Evolutionary conservation across 2,329 filamentous ascomycete species (phyloP).

Genomic region (Diaporthe sp.): DNA sequence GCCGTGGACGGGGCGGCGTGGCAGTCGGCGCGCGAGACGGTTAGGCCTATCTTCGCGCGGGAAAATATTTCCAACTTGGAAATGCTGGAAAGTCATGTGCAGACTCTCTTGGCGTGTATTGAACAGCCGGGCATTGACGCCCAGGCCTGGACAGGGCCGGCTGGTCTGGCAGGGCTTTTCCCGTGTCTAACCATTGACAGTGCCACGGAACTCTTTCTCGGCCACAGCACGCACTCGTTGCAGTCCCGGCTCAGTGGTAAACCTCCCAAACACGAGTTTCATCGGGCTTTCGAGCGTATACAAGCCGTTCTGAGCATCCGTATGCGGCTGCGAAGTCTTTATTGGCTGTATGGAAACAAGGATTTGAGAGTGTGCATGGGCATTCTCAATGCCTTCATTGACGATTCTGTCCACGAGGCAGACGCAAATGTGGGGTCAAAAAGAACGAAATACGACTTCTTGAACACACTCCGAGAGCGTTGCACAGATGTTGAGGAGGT

Average conservation of each 20-base stretch:
- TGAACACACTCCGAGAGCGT: not conserved
- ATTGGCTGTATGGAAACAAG: conserved; percentile 19
- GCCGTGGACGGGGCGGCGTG: not conserved
- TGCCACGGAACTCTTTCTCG: conserved; percentile 69
- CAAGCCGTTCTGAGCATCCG: conserved; percentile 13
- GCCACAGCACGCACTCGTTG: conserved; percentile 54
- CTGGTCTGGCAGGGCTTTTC: conserved; percentile 56
- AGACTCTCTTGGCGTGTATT: conserved; percentile 11
- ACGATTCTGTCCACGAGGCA: not conserved
- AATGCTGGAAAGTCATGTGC: not conserved
- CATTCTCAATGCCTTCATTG: not conserved
- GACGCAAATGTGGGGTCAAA: not conserved
- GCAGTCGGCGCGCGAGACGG: not conserved
- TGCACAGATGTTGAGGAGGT: not conserved
- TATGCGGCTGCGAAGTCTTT: conserved; percentile 24
- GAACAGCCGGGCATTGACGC: not conserved
- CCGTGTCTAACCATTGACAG: conserved; percentile 68
- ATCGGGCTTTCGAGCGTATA: conserved; percentile 19
- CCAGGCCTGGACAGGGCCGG: not conserved
- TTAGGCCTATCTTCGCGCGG: not conserved
- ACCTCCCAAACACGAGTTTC: not conserved
- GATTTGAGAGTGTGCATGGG: not conserved
- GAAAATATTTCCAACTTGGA: not conserved
- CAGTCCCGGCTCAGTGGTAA: not conserved
- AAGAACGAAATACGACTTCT: not conserved